These are phyloP conservation scores for Rhytidhysteron rufulum DNA, from an alignment of 2,329 filamentous ascomycete species.

Conservation along the genomic window DNA sequence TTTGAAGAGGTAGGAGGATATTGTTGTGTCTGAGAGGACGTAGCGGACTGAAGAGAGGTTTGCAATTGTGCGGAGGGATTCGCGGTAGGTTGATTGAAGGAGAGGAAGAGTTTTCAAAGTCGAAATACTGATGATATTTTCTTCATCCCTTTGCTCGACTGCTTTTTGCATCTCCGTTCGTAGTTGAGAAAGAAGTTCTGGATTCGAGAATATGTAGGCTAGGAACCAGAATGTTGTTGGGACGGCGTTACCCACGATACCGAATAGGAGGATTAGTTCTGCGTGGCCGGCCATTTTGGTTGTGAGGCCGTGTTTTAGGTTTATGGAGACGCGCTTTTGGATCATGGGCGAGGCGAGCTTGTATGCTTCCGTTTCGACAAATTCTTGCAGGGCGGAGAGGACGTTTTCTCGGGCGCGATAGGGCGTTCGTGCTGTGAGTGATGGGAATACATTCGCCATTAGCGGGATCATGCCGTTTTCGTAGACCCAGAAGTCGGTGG, in stretches of 20 bases:
- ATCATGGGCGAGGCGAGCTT: conserved; percentile 10
- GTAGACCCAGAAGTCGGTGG: conserved; percentile 32
- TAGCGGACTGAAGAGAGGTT: conserved; percentile 33
- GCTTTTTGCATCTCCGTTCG: conserved; percentile 29
- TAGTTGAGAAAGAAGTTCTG: conserved; percentile 33
- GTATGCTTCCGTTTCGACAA: conserved; percentile 8
- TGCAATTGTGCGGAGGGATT: conserved; percentile 33
- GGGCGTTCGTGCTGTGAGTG: conserved; percentile 30
- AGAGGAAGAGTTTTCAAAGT: neutral
- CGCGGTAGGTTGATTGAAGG: conserved; percentile 1
- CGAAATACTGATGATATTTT: neutral
- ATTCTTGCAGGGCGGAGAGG: conserved; percentile 12
- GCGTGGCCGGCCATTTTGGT: conserved; percentile 5
- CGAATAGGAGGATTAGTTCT: conserved; percentile 28
- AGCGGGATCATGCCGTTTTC: conserved; percentile 26
- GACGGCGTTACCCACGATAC: conserved; percentile 40
- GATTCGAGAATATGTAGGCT: conserved; percentile 41
- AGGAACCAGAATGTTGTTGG: conserved; percentile 46
- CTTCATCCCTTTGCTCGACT: neutral
- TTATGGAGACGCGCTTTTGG: conserved; percentile 8
- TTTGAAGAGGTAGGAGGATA: conserved; percentile 32
- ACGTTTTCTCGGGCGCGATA: conserved; percentile 26
- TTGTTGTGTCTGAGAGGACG: conserved; percentile 35
- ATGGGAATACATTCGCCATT: conserved; percentile 24
- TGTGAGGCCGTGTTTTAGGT: conserved; percentile 4